Percentiles rank a stretch among this genome's conserved stretches.
Evolutionary conservation across 1,139 yeast species (phyloP).

Genomic region (Zygosaccharomyces pseudobailii): DNA sequence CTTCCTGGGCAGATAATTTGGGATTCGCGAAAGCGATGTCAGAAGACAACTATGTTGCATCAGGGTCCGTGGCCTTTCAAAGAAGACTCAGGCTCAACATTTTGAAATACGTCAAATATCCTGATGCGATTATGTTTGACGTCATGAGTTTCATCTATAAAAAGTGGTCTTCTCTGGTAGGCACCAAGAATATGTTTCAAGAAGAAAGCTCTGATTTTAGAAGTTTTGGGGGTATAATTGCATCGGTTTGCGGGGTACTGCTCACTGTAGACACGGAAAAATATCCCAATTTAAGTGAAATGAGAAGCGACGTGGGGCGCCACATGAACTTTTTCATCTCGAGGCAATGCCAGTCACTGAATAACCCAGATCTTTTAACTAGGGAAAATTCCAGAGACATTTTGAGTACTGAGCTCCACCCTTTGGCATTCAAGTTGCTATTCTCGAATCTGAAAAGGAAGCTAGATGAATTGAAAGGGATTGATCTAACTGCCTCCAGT

Average conservation of each 20-base stretch:
- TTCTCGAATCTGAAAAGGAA: constrained; percentile 29
- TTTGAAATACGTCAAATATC: constrained; percentile 47
- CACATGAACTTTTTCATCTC: constrained; percentile 49
- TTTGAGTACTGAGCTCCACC: constrained; percentile 43
- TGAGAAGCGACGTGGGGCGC: constrained; percentile 37
- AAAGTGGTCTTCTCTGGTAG: constrained; percentile 44
- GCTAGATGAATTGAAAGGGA: constrained; percentile 21
- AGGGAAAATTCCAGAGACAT: constrained; percentile 49
- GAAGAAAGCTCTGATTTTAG: constrained; percentile 42
- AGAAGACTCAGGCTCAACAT: constrained; percentile 57
- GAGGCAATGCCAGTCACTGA: constrained; percentile 41
- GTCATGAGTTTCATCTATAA: constrained; percentile 60
- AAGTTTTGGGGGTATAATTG: constrained; percentile 58
- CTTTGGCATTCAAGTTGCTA: constrained; percentile 39
- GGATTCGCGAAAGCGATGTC: constrained; percentile 49
- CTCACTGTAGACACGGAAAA: constrained; percentile 36
- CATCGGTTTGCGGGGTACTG: constrained; percentile 55
- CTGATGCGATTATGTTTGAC: constrained; percentile 55
- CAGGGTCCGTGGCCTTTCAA: constrained; percentile 75
- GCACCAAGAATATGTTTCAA: constrained; percentile 24
- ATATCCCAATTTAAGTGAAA: constrained; percentile 29
- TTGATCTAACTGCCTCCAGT: constrained; percentile 26
- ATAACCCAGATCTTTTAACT: constrained; percentile 48
- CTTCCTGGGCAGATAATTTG: constrained; percentile 34
- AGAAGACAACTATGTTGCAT: constrained; percentile 56